Percentiles rank a stretch among this genome's conserved stretches.
Evolutionary conservation across 2,329 filamentous ascomycete genomes (phyloP).

Genomic region (Truncatella angustata): DNA sequence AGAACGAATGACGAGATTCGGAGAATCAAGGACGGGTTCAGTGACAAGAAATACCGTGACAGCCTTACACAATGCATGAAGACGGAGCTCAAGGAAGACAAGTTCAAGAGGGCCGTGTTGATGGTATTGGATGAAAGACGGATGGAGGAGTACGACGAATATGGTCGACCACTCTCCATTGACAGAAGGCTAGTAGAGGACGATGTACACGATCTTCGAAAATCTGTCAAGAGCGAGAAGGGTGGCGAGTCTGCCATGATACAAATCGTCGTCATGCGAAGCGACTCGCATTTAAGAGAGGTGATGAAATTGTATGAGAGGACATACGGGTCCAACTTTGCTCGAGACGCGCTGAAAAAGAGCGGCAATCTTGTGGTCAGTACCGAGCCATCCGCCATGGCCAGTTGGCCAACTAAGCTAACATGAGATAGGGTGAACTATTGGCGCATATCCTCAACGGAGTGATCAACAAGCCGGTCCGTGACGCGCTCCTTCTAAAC

Average conservation of each 20-base stretch:
- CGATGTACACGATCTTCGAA: conserved; percentile 72
- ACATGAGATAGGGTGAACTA: conserved; percentile 73
- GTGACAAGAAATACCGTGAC: conserved; percentile 87
- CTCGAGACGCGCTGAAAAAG: conserved; percentile 81
- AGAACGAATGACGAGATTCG: conserved; percentile 83
- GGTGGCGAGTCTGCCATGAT: conserved; percentile 90
- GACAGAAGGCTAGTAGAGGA: conserved; percentile 62
- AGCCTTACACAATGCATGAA: conserved; percentile 82
- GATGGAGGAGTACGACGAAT: conserved; percentile 75
- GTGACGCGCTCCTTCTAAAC: conserved; percentile 85
- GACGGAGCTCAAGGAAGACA: conserved; percentile 89
- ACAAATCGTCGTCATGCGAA: conserved; percentile 75
- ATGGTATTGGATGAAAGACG: conserved; percentile 78
- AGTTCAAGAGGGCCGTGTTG: conserved; percentile 87
- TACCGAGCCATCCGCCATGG: conserved; percentile 23
- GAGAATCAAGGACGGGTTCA: conserved; percentile 83
- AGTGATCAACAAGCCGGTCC: conserved; percentile 90
- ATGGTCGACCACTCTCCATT: conserved; percentile 55
- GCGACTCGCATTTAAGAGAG: conserved; percentile 78
- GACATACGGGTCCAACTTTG: conserved; percentile 76
- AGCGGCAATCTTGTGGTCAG: conserved; percentile 89
- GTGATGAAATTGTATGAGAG: conserved; percentile 75
- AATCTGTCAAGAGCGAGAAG: conserved; percentile 66
- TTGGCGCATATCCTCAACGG: conserved; percentile 95
- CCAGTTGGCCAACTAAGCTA: conserved; percentile 10